Evolutionary conservation across 345 rosid species (phyloP).

Genomic region (Populus pruinosa): DNA sequence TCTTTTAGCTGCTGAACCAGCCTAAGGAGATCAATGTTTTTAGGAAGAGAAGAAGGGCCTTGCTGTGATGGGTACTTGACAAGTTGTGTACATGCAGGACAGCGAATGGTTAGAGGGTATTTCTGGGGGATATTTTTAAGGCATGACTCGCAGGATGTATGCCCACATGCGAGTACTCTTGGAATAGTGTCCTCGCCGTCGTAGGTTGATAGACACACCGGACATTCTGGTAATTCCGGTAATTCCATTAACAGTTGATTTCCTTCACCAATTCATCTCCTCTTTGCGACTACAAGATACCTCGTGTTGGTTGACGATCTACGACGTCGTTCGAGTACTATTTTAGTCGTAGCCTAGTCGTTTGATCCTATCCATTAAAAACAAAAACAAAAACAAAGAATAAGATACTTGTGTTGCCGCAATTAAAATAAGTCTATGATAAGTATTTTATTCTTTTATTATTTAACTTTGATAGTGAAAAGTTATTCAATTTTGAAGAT

Average conservation of each 20-base stretch:
- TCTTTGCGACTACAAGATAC: too few species aligned
- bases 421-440: too few species aligned
- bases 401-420: too few species aligned
- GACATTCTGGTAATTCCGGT: constrained; percentile 77
- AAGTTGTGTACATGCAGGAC: constrained; percentile 83
- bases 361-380: neutral
- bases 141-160: constrained; percentile 73
- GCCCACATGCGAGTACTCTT: constrained; percentile 84
- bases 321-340: too few species aligned
- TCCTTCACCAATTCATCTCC: neutral
- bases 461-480: too few species aligned
- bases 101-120: constrained; percentile 62
- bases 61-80: constrained; percentile 64
- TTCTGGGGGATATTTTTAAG: constrained; percentile 57
- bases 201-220: constrained; percentile 74
- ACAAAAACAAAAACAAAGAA: neutral
- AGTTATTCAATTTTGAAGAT: too few species aligned
- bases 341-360: neutral
- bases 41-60: constrained; percentile 75
- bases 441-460: too few species aligned
- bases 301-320: too few species aligned
- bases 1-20: constrained; percentile 21
- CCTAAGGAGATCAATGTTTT: constrained; percentile 83
- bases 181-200: constrained; percentile 58
- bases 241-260: constrained; percentile 9